Percentiles rank a stretch among this genome's conserved stretches.
These are phyloP conservation scores for Botrytis fabae DNA, from an alignment of 2,329 filamentous ascomycete genomes.

Conservation along the genomic window DNA sequence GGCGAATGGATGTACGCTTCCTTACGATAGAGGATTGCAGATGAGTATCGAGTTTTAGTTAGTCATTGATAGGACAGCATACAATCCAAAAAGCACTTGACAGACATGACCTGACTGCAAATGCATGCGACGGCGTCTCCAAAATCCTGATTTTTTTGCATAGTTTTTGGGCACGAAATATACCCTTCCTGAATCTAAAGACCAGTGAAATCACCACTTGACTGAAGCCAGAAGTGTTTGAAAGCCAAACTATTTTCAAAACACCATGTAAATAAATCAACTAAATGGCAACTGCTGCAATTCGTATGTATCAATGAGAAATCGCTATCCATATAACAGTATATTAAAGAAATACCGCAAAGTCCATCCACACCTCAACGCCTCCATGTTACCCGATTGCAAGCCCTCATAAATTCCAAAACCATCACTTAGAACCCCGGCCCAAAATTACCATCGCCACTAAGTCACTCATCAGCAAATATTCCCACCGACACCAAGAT, in stretches of 20 bases:
- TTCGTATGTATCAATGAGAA: not conserved
- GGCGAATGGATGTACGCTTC: not conserved
- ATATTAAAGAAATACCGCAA: not conserved
- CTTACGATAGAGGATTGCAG: not conserved
- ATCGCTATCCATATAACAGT: not conserved
- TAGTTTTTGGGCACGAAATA: no score
- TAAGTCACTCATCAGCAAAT: not conserved
- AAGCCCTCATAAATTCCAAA: not conserved
- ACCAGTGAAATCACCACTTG: not conserved
- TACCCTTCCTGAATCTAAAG: rapidly evolving
- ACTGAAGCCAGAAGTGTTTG: not conserved
- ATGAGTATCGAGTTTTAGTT: not conserved
- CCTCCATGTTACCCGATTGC: not conserved
- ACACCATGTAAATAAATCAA: not conserved
- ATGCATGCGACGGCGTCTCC: no score
- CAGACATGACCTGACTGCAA: no score
- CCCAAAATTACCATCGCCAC: slow-evolving; percentile 19
- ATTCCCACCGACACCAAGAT: no score
- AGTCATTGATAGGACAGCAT: no score
- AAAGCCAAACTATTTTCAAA: not conserved
- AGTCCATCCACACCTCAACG: not conserved
- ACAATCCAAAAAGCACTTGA: no score
- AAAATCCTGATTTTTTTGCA: no score
- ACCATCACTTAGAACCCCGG: not conserved
- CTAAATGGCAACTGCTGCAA: not conserved